These are phyloP conservation scores for Pisolithus albus DNA, from an alignment of 768 basidiomycete species.

Conservation along the genomic window DNA sequence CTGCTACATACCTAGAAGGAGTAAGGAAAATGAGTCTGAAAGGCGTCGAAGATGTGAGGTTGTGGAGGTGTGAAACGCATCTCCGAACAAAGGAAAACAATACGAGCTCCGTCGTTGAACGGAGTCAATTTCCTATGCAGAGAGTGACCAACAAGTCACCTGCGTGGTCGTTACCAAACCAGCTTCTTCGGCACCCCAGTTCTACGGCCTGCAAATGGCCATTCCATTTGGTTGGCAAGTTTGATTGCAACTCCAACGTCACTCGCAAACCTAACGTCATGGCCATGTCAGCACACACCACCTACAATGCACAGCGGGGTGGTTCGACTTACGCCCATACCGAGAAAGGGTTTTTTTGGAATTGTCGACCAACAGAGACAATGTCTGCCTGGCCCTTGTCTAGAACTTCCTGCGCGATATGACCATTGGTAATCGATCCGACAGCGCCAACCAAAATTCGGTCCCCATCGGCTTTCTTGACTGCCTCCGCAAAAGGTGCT, in stretches of 20 bases:
- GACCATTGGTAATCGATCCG: constrained; percentile 27
- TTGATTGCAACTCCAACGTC: neutral
- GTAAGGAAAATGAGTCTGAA: too few species aligned
- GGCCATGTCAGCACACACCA: neutral
- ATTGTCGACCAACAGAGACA: constrained; percentile 44
- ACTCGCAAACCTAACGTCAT: neutral
- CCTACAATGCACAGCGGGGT: neutral
- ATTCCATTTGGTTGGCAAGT: neutral
- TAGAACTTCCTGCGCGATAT: constrained; percentile 39
- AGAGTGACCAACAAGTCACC: too few species aligned
- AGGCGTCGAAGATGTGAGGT: too few species aligned
- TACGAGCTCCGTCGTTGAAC: too few species aligned
- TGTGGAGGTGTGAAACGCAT: too few species aligned
- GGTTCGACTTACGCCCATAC: constrained; percentile 31
- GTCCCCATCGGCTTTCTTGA: constrained; percentile 41
- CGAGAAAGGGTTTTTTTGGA: constrained; percentile 53
- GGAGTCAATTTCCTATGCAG: too few species aligned
- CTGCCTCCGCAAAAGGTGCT: constrained; percentile 49
- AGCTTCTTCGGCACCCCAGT: neutral
- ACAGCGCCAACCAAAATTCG: constrained; percentile 26
- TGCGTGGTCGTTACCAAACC: neutral
- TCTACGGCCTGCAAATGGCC: neutral
- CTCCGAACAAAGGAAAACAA: too few species aligned
- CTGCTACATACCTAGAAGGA: too few species aligned
- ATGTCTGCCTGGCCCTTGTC: constrained; percentile 40